Base-by-base conservation (phyloP, 495 filamentous ascomycete species). In the Pyrenopolyporus hunteri region DNA sequence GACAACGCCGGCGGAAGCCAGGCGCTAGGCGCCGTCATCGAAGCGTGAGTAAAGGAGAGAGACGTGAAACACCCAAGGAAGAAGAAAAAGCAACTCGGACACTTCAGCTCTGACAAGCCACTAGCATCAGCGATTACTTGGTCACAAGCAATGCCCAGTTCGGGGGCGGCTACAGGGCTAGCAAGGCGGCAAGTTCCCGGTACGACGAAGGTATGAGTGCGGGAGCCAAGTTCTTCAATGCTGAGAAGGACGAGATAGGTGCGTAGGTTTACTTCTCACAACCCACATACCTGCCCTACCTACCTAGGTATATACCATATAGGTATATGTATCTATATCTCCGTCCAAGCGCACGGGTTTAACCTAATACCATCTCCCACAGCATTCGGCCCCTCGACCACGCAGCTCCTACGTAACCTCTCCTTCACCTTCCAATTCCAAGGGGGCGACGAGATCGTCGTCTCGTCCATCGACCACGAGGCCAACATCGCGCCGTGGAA, bases 1-100 rank as follows among this genome's bases (percentile, higher is more conserved):
- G 88, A 92, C 64, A 91, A 91, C 64, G 88, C 89, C 3, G 88
- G 87, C 16, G 89, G 88, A 36, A 90, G 83, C 68, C 89, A 91
- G 64, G 76, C 82, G 1, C 73, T 93, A 2, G 82, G 80, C 17
- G 69, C 77, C 11, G 89, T 89, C 6, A 81, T 87, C 11, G 80
- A 89, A 29, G 79, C 83, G 88, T 90, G 72, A 68, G 78, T 72
- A 50, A 42, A 10, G 14, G 47, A 20, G n/a, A 19, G 33, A 9
- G 35, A 11, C 35, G 8, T 10, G 26, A 16, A 2, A 17, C 1
- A n/a, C 25, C 11, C 26, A 19, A 35, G 11, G 4, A 22, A 25
- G 4, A 3, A 8, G 10, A 25, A 13, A n/a, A n/a, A n/a, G n/a
- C n/a, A n/a, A n/a, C n/a, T n/a, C n/a, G n/a, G n/a, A n/a, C n/a